Conservation (phyloP, 148 eudicot genomes). For the Rhododendron mucronatum region DNA sequence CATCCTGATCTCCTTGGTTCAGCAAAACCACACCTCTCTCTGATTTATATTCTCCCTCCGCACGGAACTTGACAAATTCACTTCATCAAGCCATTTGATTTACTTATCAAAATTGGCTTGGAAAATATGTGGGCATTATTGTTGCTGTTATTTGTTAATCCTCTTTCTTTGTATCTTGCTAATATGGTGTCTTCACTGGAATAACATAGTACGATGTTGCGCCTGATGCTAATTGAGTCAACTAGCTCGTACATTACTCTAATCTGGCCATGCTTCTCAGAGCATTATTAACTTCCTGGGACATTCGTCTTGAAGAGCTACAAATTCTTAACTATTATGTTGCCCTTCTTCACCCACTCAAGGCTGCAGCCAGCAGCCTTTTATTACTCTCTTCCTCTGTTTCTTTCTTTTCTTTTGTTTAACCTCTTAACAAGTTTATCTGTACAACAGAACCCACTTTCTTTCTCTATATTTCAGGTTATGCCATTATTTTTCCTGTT, state of each 20-base stretch:
- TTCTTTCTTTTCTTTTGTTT: neutral
- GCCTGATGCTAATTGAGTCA: neutral
- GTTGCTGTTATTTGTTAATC: conserved; percentile 4
- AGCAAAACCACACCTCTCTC: neutral
- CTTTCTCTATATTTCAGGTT: neutral
- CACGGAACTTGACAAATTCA: neutral
- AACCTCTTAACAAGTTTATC: neutral
- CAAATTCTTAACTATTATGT: conserved; percentile 18
- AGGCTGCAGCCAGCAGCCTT: neutral
- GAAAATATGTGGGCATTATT: neutral
- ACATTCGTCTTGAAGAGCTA: conserved; percentile 73
- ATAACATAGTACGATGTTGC: neutral
- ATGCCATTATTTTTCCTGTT: neutral
- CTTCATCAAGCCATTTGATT: neutral
- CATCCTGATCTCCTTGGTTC: neutral
- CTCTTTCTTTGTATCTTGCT: neutral
- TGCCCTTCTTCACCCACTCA: neutral
- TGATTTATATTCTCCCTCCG: neutral
- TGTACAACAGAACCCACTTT: neutral
- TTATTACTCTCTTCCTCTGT: neutral
- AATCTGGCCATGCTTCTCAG: conserved; percentile 66
- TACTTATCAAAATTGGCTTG: neutral
- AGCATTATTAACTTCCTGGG: conserved; percentile 64
- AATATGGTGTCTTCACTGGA: neutral
- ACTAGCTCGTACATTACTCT: neutral